Conservation (phyloP, 345 rosid genomes). For the Gossypium sturtianum region DNA sequence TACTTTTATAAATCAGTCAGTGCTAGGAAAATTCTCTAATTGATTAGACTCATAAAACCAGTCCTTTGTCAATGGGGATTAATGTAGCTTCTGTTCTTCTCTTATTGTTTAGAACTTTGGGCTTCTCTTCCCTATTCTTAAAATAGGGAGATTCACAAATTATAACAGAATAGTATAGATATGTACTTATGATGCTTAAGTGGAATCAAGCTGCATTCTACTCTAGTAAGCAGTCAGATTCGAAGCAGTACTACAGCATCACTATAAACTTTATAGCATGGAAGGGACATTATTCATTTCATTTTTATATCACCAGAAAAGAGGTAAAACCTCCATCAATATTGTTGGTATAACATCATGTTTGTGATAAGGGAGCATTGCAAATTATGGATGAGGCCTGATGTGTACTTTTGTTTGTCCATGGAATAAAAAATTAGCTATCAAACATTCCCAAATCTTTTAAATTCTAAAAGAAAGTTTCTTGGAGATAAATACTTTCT, state of each 20-base stretch:
- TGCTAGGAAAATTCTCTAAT: not conserved
- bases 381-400: not conserved
- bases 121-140: not conserved
- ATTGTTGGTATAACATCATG: not conserved
- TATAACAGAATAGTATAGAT: not conserved
- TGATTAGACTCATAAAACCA: not conserved
- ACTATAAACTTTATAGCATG: not conserved
- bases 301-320: not conserved
- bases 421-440: not conserved
- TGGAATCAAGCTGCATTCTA: not conserved
- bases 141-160: not conserved
- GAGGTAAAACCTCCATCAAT: not conserved
- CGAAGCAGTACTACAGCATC: not conserved
- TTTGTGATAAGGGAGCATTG: no score
- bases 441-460: not conserved
- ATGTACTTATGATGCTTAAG: not conserved
- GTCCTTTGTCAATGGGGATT: not conserved
- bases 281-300: not conserved
- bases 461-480: not conserved
- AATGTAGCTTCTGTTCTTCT: not conserved
- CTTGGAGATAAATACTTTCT: not conserved
- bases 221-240: not conserved
- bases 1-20: not conserved
- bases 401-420: not conserved
- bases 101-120: not conserved